A percentile compares a stretch with the other conserved stretches of the same genome.
Evolutionary conservation across 2,329 filamentous ascomycete genomes (phyloP).

Genomic region (Pseudocercospora macadamiae): DNA sequence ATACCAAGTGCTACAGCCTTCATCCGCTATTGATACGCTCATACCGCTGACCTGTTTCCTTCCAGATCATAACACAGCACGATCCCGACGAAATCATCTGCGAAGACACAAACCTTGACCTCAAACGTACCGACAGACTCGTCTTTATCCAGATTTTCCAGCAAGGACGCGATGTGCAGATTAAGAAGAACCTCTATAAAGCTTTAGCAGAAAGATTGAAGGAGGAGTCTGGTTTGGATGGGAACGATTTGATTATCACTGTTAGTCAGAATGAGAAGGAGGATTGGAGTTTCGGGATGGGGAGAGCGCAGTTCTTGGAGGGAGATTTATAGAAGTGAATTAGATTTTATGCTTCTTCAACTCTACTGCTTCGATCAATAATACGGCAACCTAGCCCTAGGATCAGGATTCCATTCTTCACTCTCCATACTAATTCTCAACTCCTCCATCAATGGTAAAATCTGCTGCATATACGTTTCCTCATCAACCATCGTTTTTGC

Average conservation of each 20-base stretch:
- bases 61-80: conserved; percentile 39
- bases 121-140: conserved; percentile 32
- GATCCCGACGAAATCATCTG: conserved; percentile 38
- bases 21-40: not conserved
- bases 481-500: conserved; percentile 39
- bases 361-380: conserved; percentile 9
- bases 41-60: not conserved
- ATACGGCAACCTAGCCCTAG: conserved; percentile 31
- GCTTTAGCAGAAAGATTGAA: conserved; percentile 31
- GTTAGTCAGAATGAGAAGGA: conserved; percentile 32
- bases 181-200: conserved; percentile 34
- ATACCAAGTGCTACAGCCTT: conserved; percentile 31
- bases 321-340: conserved; percentile 23
- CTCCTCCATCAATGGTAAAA: conserved; percentile 42
- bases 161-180: conserved; percentile 34
- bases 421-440: conserved; percentile 41
- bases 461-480: conserved; percentile 41
- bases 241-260: conserved; percentile 36
- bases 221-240: conserved; percentile 28
- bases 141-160: conserved; percentile 41
- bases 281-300: conserved; percentile 40
- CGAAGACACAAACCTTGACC: conserved; percentile 38
- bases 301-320: conserved; percentile 37
- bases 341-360: not conserved
- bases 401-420: conserved; percentile 44